Conservation (phyloP, 164 flowering plant species). For the Tinospora cordifolia region DNA sequence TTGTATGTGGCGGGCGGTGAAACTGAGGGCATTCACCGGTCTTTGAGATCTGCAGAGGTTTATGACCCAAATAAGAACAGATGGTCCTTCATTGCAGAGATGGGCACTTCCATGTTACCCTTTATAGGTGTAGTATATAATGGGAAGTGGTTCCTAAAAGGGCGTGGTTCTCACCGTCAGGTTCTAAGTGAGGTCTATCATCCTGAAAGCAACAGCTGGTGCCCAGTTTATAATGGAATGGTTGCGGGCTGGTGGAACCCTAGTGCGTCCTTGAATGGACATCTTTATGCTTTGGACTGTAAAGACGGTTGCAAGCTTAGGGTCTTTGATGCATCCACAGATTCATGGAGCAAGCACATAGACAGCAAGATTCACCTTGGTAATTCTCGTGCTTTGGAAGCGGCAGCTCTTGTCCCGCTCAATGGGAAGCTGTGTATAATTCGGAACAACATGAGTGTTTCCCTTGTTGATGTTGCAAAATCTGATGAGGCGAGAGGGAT, state of each 20-base stretch:
- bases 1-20: conserved; percentile 89
- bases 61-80: conserved; percentile 78
- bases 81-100: conserved; percentile 72
- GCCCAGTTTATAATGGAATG: conserved; percentile 67
- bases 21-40: conserved; percentile 55
- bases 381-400: conserved; percentile 61
- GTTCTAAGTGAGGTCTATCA: conserved; percentile 67
- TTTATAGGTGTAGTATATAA: conserved; percentile 69
- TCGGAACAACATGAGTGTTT: conserved; percentile 72
- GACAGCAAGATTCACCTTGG: conserved; percentile 72
- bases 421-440: conserved; percentile 65
- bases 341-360: conserved; percentile 62
- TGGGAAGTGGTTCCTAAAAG: conserved; percentile 80
- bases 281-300: conserved; percentile 75
- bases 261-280: conserved; percentile 43
- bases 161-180: conserved; percentile 69
- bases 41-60: conserved; percentile 72
- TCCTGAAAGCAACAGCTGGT: conserved; percentile 64
- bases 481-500: conserved; percentile 20
- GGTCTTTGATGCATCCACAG: conserved; percentile 49
- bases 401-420: conserved; percentile 64
- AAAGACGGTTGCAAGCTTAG: conserved; percentile 81
- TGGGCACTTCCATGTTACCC: conserved; percentile 84
- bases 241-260: conserved; percentile 82
- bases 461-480: conserved; percentile 55